Base-by-base conservation (phyloP, 768 basidiomycete genomes). In the Lentinula guzmanii region DNA sequence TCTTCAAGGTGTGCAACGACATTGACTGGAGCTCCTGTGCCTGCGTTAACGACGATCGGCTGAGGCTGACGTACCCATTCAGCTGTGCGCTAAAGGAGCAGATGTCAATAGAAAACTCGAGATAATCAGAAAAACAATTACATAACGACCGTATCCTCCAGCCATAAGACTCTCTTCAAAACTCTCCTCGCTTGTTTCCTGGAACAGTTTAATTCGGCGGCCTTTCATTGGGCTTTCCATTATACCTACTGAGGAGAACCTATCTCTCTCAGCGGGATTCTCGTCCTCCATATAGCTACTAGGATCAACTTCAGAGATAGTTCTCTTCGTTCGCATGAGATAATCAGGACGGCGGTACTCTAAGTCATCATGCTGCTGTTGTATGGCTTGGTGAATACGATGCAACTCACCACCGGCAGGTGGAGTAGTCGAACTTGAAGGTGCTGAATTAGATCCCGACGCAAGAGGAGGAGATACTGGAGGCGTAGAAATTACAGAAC, bases 81-180 rank as follows among this genome's bases (percentile, higher is more conserved):
- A 34, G 85, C 76, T 9, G 85, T 85, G 51, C 82, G 75, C 78
- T 86, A 65, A 61, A 68, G 62, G 60, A 16, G 50, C 55, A 52
- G 46, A 59, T 21, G 21, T 60, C 28, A 28, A 28, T 65, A 68
- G n/a, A 64, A 65, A 52, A 39, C 37, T 55, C 28, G 21, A 9
- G 21, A n/a, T 41, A 11, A 33, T 52, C 56, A 48, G 62, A 35
- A 15, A 57, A 61, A 39, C 35, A 39, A 21, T 72, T 70, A 87
- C 90, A 71, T 91, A 91, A 63, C 81, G 81, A 1, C 86, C 88
- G 71, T 91, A 91, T 7, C 90, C 90, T 34, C 89, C 89, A 18
- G 89, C 89, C 83, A 91, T 89, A 45, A 91, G 70, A 65, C 89
- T 89, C 72, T 92, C 90, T 67, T 92, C 90, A 66, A 92, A 91